Conservation (phyloP, 148 eudicot species). For the Heliamphora exappendiculata region DNA sequence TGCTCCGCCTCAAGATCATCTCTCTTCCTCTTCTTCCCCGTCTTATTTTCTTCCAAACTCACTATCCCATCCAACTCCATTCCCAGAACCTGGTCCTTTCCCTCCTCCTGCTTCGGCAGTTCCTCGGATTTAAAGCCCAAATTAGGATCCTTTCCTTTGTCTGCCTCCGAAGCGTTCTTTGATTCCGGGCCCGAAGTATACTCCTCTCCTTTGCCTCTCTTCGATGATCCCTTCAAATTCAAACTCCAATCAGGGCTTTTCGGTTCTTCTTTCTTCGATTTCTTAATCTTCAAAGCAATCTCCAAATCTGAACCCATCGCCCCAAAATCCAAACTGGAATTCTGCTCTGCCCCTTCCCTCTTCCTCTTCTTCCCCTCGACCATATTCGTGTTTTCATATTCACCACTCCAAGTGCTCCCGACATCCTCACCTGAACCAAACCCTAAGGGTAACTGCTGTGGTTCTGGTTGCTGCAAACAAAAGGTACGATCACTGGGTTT, state of each 20-base stretch:
- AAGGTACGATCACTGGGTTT: conserved; percentile 21
- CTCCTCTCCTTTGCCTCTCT: neutral
- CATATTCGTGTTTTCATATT: conserved; percentile 14
- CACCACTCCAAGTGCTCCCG: conserved; percentile 13
- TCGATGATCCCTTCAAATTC: neutral
- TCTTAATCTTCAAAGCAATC: conserved; percentile 14
- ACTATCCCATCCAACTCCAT: conserved; percentile 9
- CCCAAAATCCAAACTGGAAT: conserved; percentile 2
- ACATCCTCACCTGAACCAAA: conserved; percentile 11
- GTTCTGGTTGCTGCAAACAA: neutral
- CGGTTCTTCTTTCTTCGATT: conserved; percentile 7
- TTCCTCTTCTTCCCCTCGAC: conserved; percentile 29
- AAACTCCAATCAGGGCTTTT: neutral
- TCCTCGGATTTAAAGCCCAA: neutral
- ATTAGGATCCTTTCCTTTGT: neutral
- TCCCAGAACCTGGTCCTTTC: neutral
- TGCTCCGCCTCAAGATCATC: conserved; percentile 78
- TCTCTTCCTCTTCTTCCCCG: conserved; percentile 78
- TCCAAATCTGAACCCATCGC: neutral
- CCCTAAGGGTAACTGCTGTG: neutral
- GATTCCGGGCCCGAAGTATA: neutral
- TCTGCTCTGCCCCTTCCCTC: conserved; percentile 25
- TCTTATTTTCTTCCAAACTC: conserved; percentile 18
- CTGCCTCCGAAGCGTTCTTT: neutral
- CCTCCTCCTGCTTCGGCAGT: neutral